Conservation (phyloP, 2,329 filamentous ascomycete species). For the Ascochyta clinopodiicola region DNA sequence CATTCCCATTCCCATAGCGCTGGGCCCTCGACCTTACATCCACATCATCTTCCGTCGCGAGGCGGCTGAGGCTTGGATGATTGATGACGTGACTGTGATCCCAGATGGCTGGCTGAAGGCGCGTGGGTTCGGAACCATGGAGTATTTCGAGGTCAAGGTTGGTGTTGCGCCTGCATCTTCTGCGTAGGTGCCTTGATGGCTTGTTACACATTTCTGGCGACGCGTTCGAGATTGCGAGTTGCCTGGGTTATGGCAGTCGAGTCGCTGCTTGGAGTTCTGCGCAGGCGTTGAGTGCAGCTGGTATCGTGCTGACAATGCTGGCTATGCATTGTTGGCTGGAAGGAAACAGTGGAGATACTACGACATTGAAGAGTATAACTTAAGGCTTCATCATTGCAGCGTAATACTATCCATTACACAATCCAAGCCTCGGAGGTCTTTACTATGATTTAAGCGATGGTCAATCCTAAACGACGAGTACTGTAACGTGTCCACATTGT, state of each 20-base stretch:
- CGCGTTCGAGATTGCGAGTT: background rate
- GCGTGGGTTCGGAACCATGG: conserved; percentile 35
- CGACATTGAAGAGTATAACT: too few species aligned
- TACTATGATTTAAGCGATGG: too few species aligned
- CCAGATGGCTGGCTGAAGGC: conserved; percentile 26
- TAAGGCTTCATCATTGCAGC: too few species aligned
- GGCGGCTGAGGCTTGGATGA: conserved; percentile 35
- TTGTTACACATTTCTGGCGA: background rate
- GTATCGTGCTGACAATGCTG: too few species aligned
- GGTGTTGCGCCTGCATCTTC: conserved; percentile 15
- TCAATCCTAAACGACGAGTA: too few species aligned
- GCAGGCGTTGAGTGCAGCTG: too few species aligned
- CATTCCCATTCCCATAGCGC: background rate
- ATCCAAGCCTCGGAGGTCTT: too few species aligned
- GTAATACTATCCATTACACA: too few species aligned
- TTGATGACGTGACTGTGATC: conserved; percentile 7
- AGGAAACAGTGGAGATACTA: background rate
- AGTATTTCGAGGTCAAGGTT: conserved; percentile 38
- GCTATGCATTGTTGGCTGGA: background rate
- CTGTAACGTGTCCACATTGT: too few species aligned
- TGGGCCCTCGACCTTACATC: conserved; percentile 24
- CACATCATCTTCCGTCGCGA: conserved; percentile 35
- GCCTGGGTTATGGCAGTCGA: background rate
- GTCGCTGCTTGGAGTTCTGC: too few species aligned
- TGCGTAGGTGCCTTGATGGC: background rate